phyloP scores from a whole-genome alignment of 202 grass and related monocot species.

The Setaria italica region DNA sequence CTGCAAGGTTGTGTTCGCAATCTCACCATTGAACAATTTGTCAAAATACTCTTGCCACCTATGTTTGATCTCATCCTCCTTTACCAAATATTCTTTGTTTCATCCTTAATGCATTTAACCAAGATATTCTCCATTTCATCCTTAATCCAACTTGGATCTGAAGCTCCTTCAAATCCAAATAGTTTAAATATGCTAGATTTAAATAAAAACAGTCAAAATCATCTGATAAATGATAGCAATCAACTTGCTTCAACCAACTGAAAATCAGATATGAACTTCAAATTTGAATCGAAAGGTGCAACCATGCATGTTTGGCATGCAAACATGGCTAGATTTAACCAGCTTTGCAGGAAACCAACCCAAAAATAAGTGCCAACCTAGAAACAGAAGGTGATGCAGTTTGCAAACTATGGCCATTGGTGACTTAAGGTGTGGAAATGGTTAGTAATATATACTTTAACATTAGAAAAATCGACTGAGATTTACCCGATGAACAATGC shows the following conservation, averaged over 20 bases:
- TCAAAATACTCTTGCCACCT: too few relatives aligned
- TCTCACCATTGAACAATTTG: too few relatives aligned
- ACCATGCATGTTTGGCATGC: slow-evolving; percentile 1
- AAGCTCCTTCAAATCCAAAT: background rate
- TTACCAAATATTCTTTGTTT: too few relatives aligned
- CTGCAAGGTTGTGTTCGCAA: too few relatives aligned
- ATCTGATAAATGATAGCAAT: background rate
- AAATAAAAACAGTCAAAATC: background rate
- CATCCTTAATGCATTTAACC: too few relatives aligned
- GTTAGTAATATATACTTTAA: background rate
- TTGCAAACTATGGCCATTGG: background rate
- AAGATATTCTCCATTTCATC: too few relatives aligned
- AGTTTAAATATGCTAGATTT: background rate
- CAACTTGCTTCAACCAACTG: background rate
- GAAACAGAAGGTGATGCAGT: slow-evolving; percentile 14
- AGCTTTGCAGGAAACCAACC: background rate
- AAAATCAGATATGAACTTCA: background rate
- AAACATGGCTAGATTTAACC: background rate
- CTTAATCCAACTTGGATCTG: too few relatives aligned
- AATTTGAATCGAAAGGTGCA: slow-evolving; percentile 7
- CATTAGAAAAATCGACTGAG: background rate
- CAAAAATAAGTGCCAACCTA: slow-evolving; percentile 9
- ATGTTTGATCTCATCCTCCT: too few relatives aligned
- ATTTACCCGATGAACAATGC: slow-evolving; percentile 88
- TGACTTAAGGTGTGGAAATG: background rate